Evolutionary conservation across 148 eudicot species (phyloP).

Genomic region (Suaeda aralocaspica): DNA sequence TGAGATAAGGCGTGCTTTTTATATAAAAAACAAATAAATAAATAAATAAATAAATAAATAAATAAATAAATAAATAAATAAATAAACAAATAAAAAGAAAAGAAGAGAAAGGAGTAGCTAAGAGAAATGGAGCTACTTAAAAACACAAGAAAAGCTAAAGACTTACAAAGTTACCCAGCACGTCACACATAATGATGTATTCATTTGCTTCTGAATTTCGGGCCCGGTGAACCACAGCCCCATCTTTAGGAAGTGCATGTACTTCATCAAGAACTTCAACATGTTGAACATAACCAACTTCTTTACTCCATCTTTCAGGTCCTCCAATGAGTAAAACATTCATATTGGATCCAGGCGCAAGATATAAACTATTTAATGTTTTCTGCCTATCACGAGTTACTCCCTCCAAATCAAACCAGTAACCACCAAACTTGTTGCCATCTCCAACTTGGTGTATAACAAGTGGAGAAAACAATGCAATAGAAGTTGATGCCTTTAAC

Average conservation of each 20-base stretch:
- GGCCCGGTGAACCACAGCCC: constrained; percentile 38
- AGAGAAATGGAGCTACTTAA: too few relatives aligned
- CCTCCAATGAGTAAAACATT: constrained; percentile 77
- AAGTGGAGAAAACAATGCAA: constrained; percentile 71
- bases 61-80: constrained; percentile 1
- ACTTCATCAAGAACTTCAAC: constrained; percentile 46
- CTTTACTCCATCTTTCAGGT: constrained; percentile 71
- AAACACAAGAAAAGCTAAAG: constrained; percentile 4
- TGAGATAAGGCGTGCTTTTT: neutral
- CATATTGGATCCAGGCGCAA: constrained; percentile 62
- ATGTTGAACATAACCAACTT: constrained; percentile 54
- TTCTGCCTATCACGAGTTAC: constrained; percentile 29
- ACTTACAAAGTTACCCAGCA: constrained; percentile 59
- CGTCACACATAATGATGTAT: constrained; percentile 57
- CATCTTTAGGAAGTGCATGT: constrained; percentile 29
- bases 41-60: too few relatives aligned
- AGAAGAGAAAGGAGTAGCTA: neutral
- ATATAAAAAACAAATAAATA: too few relatives aligned
- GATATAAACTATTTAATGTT: constrained; percentile 49
- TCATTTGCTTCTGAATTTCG: constrained; percentile 27
- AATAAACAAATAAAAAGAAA: too few relatives aligned
- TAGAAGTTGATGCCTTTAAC: constrained; percentile 51
- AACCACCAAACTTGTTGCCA: constrained; percentile 90
- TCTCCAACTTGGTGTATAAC: constrained; percentile 63
- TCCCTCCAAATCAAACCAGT: constrained; percentile 60